Base-by-base conservation (phyloP, 768 basidiomycete genomes). In the Pholiota microspora region DNA sequence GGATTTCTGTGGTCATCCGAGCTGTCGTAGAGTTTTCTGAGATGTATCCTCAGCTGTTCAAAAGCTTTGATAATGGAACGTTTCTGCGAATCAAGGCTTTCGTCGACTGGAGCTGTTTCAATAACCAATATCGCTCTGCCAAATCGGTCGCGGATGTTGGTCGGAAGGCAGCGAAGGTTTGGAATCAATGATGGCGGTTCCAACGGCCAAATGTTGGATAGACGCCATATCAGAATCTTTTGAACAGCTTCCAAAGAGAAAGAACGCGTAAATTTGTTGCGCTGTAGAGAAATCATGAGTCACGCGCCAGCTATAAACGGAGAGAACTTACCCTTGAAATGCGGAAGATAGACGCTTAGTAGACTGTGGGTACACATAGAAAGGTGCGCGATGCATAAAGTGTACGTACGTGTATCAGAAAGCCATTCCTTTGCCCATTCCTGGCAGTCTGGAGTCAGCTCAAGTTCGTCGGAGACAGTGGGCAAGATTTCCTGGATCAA, bases 111-210 rank as follows among this genome's bases (percentile, higher is more conserved):
- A 1, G 73, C 65, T 4, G 79, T 70, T 59, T 74, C 73, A 56
- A 89, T 61, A 24, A 88, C 66, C 52, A 90, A 66, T 21, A 89
- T 77, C 2, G 89, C 89, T 31, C 85, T 79, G 34, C 84, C 82
- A 55, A 85, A 78, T 8, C 83, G 82, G 67, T 90, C 89, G 34
- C 69, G 71, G 52, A 77, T 71, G 25, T 71, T 66, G 40, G 69
- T 61, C 4, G 88, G 86, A 49, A 89, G 77, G 61, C 81, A 84
- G 44, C 73, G 76, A 32, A 88, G 61, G 53, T 71, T 72, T 44
- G 73, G 70, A 45, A 72, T 62, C 53, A 55, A 61, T 55, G 59
- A 57, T 48, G 60, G 64, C 52, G 65, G 63, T 52, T 59, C 59
- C 53, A 62, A 60, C 27, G 73, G 75, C 73, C 72, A 70, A 55